phyloP scores from a whole-genome alignment of 75 land plant genomes.

The Sequoia sempervirens region DNA sequence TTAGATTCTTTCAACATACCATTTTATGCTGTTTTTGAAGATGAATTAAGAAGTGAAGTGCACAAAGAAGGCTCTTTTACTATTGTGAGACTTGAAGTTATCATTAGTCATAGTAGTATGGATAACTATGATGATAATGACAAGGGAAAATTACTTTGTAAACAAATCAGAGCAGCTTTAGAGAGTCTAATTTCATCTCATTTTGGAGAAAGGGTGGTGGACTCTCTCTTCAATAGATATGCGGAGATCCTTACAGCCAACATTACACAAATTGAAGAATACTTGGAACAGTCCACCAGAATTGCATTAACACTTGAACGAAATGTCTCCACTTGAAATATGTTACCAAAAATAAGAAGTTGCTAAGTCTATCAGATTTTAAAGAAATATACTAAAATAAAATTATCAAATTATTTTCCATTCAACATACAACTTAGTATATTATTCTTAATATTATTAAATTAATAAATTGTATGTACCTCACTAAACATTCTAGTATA shows the following conservation, averaged over 20 bases:
- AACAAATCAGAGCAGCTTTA: conserved; percentile 21
- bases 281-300: neutral
- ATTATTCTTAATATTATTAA: too few species aligned
- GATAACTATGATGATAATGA: neutral
- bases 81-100: neutral
- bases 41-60: conserved; percentile 10
- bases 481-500: too few species aligned
- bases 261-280: neutral
- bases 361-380: neutral
- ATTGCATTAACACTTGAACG: neutral
- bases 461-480: too few species aligned
- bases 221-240: neutral
- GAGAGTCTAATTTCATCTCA: conserved; percentile 22
- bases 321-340: neutral
- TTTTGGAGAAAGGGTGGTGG: conserved; percentile 12
- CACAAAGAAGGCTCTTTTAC: conserved; percentile 15
- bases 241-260: neutral
- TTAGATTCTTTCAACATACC: conserved; percentile 28
- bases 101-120: neutral
- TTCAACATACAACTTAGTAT: neutral
- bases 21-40: conserved; percentile 9
- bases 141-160: neutral
- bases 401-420: too few species aligned
- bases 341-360: neutral
- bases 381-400: too few species aligned